A percentile compares a stretch with the other conserved stretches of the same genome.
These are phyloP conservation scores for Phytophthora foliorum DNA, from an alignment of 352 stramenopile species.

Conservation along the genomic window DNA sequence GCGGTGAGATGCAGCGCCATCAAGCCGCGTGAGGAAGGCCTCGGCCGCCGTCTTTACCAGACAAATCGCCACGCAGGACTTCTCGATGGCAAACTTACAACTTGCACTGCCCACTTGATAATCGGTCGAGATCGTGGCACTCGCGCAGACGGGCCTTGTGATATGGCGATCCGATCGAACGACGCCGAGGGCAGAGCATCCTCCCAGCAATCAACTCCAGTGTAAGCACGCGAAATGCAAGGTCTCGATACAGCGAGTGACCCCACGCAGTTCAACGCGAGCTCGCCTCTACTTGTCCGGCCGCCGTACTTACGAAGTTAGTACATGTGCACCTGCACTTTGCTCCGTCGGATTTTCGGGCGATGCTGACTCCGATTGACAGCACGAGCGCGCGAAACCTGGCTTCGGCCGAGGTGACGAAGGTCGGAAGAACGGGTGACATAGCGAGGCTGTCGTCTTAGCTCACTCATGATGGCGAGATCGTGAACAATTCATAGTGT, in stretches of 20 bases:
- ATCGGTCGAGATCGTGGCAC: neutral
- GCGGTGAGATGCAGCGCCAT: too few species aligned
- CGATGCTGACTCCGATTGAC: neutral
- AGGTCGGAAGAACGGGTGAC: neutral
- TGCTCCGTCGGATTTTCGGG: neutral
- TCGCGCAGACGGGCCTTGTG: neutral
- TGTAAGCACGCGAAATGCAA: conserved; percentile 27
- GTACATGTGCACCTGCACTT: too few species aligned
- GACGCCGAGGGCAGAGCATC: conserved; percentile 8
- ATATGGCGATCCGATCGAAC: conserved; percentile 15
- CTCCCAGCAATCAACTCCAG: conserved; percentile 27
- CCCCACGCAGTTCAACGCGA: conserved; percentile 3
- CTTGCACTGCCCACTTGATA: neutral
- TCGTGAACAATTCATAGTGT: too few species aligned
- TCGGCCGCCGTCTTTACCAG: conserved; percentile 15
- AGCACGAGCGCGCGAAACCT: conserved; percentile 13
- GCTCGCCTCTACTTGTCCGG: too few species aligned
- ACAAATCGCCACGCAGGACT: conserved; percentile 3
- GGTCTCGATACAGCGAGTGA: neutral
- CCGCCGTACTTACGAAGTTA: too few species aligned
- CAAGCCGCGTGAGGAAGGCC: neutral
- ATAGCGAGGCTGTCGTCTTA: neutral
- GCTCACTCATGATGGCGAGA: too few species aligned
- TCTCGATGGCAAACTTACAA: neutral
- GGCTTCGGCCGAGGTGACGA: neutral